Evolutionary conservation across 2,329 filamentous ascomycete genomes (phyloP), one percentile per base, ranked within the genome.

Genomic region (Fusarium humuli): DNA sequence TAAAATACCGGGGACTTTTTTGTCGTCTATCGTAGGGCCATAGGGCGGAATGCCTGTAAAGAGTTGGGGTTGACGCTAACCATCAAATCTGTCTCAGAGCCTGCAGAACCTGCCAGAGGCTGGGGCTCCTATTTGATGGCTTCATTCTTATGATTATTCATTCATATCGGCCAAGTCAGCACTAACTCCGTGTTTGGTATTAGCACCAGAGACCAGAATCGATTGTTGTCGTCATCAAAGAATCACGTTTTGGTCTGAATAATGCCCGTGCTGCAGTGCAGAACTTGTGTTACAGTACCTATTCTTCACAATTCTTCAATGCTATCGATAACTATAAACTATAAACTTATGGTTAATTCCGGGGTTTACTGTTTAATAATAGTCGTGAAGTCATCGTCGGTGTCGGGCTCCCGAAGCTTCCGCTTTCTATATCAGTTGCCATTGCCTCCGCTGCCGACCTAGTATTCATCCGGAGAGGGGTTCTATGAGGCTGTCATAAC

Each of bases 211-310:
- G 16, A 32, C 30, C 40, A 25, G 29, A 48, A 27, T 41, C 16
- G 25, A 44, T 45, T 50, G 54, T 50, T 71, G 67, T 65, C 67
- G 60, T 71, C 65, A 71, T 71, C 60, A 59, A 53, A 58, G 40
- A 56, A 59, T 53, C 57, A 44, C 49, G 49, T 66, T 63, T 48
- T 22, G 50, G 42, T 37, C 34, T 30, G 29, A 18, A 23, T 14
- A 29, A 58, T 42, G 22, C 13, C n/a, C 41, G 32, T 44, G 54
- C 13, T 56, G n/a, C 14, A 57, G 30, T 56, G n/a, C 14, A 57
- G 30, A 42, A 34, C 20, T 14, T 53, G 49, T 53, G 34, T n/a
- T 42, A 42, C 40, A 18, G 16, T 37, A n/a, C 18, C 23, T 23
- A 23, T 23, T 23, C 23, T 23, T 23, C 23, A 42, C 30, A 22